Base-by-base conservation (phyloP, 495 filamentous ascomycete species). In the Talaromyces thailandensis region DNA sequence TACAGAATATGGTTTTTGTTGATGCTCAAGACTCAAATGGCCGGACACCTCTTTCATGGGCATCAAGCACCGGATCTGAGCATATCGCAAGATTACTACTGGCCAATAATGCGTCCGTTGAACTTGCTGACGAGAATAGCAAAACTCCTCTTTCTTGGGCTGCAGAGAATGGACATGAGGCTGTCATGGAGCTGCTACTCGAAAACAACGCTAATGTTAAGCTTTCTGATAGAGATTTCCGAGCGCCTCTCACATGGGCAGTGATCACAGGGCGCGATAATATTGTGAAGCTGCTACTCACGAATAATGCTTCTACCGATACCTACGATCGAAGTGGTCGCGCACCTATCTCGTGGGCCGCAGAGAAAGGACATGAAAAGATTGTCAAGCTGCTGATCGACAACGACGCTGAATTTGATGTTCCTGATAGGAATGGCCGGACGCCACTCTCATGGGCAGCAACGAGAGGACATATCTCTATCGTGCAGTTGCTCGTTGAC, bases 261-360 rank as follows among this genome's bases (percentile, higher is more conserved):
- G 12, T 16, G 52, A 32, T 24, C 8, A 21, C 16, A 9, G 45
- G 45, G 6, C 21, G n/a, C 21, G 45, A 50, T 14, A 23, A 50
- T 50, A 23, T 50, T 29, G 66, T 64, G 18, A 60, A 58, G 28
- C 48, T 71, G 25, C 62, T 75, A 29, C 31, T 71, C 8, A 65
- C 69, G 31, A 57, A 64, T 8, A 69, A 65, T 28, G 71, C 65
- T 2, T 62, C 73, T 50, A 55, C 68, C 2, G 55, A 68, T 29
- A 52, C 58, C 4, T 64, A 31, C 16, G 71, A 73, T 59, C 50
- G 63, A 6, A 43, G 62, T 29, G 66, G 61, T 24, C 31, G 43
- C n/a, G 66, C 70, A 28, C 68, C 72, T 31, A 62, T 74, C 3
- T 66, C 45, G 16, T 63, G 43, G 25, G 73, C 73, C 23, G 70